Base-by-base conservation (phyloP, 306 rosid genomes). In the Adenanthera pavonina region DNA sequence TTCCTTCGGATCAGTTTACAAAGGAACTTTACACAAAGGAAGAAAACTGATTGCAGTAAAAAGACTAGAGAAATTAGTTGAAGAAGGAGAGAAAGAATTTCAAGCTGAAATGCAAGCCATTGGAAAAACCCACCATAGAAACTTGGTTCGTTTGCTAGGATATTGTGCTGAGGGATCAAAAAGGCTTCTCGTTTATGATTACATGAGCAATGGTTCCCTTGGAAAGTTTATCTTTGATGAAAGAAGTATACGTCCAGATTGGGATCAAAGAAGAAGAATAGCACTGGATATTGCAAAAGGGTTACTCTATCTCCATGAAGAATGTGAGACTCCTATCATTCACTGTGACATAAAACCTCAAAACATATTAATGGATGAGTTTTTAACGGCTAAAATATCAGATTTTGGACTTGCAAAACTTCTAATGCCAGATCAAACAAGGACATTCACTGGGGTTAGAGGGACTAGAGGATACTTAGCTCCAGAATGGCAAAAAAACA, bases 391-490 rank as follows among this genome's bases (percentile, higher is more conserved):
- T 14, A 80, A 83, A 74, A 69, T 86, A 86, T 80, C 87, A 3
- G 89, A 86, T 43, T 86, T 86, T 14, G 87, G 89, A 5, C 70
- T 86, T 2, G 85, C 85, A 17, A 86, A 83, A 73, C 85, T 83
- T 48, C 43, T 86, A 7, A 80, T 80, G 83, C 87, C 85, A 0
- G 85, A 86, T 34, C 87, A 86, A 59, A 86, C 89, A 16, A 80
- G 85, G 54, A 86, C 87, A 9, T 76, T 83, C 78, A 86, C 87
- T 0, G 17, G 12, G 47, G 36, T 43, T 7, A 80, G 89, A 77
- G 89, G 89, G 67, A 86, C 89, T 67, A 72, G 87, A 73, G 89
- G 89, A 15, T 86, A 86, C 7, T 1, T 77, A 67, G 89, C 89
- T 1, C 89, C 89, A 0, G 89, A 86, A 9, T 83, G 87, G 85